Conservation (phyloP, 179 eudicot species). For the Spinacia oleracea region DNA sequence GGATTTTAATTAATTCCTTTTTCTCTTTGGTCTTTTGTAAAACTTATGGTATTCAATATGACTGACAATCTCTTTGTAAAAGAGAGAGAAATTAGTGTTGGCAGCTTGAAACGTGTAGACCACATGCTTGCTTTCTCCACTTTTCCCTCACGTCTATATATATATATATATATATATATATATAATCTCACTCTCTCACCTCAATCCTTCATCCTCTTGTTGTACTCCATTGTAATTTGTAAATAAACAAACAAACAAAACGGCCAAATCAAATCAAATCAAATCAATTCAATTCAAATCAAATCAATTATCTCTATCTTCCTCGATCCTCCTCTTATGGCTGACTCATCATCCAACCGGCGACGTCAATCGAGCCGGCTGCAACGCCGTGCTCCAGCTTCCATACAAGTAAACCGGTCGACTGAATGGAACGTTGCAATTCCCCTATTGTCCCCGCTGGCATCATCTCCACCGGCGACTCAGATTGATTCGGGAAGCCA, state of each 20-base stretch:
- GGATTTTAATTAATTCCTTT: no score
- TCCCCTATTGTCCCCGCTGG: constrained; percentile 73
- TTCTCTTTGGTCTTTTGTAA: not conserved
- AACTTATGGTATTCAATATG: no score
- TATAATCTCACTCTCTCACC: not conserved
- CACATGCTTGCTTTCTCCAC: constrained; percentile 23
- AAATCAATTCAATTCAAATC: not conserved
- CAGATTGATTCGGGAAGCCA: constrained; percentile 29
- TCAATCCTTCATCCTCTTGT: no score
- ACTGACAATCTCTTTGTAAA: no score
- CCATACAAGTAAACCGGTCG: constrained; percentile 51
- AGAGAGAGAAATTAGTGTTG: not conserved
- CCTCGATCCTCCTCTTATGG: constrained; percentile 22
- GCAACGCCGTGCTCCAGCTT: constrained; percentile 78
- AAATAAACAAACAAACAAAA: no score
- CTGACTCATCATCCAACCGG: constrained; percentile 15
- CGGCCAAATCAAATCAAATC: not conserved
- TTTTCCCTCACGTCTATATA: not conserved
- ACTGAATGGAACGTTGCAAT: constrained; percentile 86
- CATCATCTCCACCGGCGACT: constrained; percentile 47
- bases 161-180: no score
- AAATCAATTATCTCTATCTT: no score
- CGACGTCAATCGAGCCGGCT: constrained; percentile 54
- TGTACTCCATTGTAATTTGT: no score
- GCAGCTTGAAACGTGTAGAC: constrained; percentile 21